Conservation (phyloP, 1,284 basidiomycete genomes). For the Gastroboletus turbinatus region DNA sequence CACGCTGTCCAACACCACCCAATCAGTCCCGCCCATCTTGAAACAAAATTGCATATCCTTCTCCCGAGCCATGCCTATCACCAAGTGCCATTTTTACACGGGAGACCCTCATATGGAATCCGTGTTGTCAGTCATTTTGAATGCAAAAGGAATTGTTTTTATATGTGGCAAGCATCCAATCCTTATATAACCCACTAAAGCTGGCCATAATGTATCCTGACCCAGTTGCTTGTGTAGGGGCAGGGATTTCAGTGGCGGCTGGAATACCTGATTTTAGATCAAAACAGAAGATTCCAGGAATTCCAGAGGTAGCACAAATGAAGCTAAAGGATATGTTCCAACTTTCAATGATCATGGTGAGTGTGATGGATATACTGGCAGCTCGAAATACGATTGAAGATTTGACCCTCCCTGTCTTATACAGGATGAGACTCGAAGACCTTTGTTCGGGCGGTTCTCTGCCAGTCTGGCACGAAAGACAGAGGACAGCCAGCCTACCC, state of each 20-base stretch:
- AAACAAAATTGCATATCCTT: no score
- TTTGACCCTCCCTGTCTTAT: not conserved
- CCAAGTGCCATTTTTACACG: not conserved
- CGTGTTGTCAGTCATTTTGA: not conserved
- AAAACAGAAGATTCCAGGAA: not conserved
- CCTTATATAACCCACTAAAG: not conserved
- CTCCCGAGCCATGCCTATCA: no score
- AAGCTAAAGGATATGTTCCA: conserved; percentile 14
- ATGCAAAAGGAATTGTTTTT: conserved; percentile 10
- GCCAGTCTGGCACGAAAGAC: not conserved
- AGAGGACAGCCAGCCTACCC: not conserved
- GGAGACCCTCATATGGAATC: not conserved
- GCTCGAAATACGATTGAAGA: no score
- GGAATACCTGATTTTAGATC: conserved; percentile 11
- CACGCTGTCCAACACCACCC: no score
- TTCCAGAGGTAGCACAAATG: not conserved
- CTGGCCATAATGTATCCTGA: not conserved
- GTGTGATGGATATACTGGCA: not conserved
- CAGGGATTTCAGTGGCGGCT: conserved; percentile 6
- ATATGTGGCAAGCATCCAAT: conserved; percentile 12
- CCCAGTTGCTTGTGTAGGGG: not conserved
- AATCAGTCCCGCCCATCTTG: no score
- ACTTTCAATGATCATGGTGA: conserved; percentile 4
- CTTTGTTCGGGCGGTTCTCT: not conserved
- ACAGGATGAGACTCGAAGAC: not conserved